Evolutionary conservation across 2,329 filamentous ascomycete genomes (phyloP).

Genomic region (Rutstroemia sp.): DNA sequence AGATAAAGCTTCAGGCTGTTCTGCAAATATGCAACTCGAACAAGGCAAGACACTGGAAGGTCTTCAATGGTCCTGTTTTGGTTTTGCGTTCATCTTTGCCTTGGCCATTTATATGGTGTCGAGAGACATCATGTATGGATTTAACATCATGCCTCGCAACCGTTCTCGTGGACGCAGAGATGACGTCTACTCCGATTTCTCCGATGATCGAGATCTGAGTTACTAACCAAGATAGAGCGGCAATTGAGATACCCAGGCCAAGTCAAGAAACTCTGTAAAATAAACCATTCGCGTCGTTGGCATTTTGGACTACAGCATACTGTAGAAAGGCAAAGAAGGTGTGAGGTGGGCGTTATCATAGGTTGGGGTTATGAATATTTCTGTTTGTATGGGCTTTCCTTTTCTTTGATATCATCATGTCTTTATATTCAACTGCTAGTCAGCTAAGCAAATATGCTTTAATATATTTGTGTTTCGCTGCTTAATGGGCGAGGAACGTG

Average conservation of each 20-base stretch:
- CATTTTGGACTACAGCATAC: background rate
- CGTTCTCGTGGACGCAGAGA: slow-evolving; percentile 1
- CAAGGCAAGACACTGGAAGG: slow-evolving; percentile 1
- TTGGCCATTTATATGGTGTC: slow-evolving; percentile 3
- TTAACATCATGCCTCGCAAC: background rate
- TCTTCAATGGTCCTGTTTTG: slow-evolving; percentile 1
- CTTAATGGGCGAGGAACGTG: too few relatives aligned
- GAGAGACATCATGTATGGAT: slow-evolving; percentile 4
- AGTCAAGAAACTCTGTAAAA: background rate
- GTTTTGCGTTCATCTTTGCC: slow-evolving; percentile 1
- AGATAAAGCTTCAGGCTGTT: background rate
- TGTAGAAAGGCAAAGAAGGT: background rate
- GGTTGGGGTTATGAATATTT: background rate
- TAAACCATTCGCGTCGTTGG: background rate
- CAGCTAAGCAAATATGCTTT: background rate
- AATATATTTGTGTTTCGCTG: background rate
- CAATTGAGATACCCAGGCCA: background rate
- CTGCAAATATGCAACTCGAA: background rate
- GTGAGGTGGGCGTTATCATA: background rate
- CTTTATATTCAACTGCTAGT: background rate
- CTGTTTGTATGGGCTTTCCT: background rate
- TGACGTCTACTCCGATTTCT: background rate
- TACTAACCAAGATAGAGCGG: background rate
- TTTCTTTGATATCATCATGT: background rate
- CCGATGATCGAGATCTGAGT: background rate